phyloP scores from a whole-genome alignment of 495 filamentous ascomycete species.

The Oidiodendron maius region DNA sequence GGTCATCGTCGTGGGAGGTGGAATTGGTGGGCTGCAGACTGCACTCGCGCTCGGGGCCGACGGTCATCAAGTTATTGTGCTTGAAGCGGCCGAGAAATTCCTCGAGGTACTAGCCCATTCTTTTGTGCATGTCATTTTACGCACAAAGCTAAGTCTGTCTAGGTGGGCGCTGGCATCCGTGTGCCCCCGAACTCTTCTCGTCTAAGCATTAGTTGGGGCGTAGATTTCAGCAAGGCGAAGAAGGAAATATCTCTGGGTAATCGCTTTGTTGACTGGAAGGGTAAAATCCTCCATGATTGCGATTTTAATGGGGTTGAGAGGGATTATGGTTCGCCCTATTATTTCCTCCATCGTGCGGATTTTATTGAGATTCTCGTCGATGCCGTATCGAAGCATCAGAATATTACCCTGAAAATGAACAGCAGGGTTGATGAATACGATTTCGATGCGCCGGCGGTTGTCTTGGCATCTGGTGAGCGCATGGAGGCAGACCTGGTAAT shows the following conservation, averaged over 20 bases:
- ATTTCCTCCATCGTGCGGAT: constrained; percentile 39
- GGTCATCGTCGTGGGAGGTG: neutral
- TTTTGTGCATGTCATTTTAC: neutral
- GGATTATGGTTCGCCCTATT: constrained; percentile 33
- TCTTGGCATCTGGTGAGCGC: constrained; percentile 22
- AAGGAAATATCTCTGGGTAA: constrained; percentile 21
- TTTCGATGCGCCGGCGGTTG: constrained; percentile 31
- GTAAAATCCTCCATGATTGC: constrained; percentile 24
- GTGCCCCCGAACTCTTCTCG: constrained; percentile 37
- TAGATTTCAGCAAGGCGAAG: constrained; percentile 20
- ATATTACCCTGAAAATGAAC: constrained; percentile 28
- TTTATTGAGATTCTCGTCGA: constrained; percentile 32
- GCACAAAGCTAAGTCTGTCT: too few species aligned
- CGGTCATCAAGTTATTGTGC: neutral
- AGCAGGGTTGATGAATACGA: constrained; percentile 29
- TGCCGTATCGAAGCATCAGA: constrained; percentile 26
- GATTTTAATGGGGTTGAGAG: constrained; percentile 28
- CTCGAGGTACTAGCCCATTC: neutral
- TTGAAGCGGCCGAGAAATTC: neutral
- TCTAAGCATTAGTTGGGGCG: constrained; percentile 26
- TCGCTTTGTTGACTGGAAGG: constrained; percentile 8
- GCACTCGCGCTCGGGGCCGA: neutral
- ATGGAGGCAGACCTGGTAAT: constrained; percentile 39
- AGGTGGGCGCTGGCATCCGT: constrained; percentile 42
- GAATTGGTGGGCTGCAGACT: neutral